Conservation (phyloP, 2,329 filamentous ascomycete species). For the Cadophora sp. region DNA sequence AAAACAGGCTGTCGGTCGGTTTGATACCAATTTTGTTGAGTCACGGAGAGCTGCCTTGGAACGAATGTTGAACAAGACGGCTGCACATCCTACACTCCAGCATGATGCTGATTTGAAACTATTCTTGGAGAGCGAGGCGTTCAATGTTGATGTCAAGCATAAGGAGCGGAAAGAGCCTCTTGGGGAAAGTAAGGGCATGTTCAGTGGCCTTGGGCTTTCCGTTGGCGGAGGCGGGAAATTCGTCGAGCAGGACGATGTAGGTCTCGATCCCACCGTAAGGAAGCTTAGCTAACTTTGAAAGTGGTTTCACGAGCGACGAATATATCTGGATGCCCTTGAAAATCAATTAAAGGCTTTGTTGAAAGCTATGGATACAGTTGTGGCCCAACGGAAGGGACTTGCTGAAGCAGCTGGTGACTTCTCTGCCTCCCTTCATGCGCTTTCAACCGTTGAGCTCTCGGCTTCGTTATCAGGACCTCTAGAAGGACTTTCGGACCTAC, state of each 20-base stretch:
- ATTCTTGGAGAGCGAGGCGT: conserved; percentile 94
- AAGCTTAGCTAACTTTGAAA: conserved; percentile 47
- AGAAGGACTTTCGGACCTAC: conserved; percentile 89
- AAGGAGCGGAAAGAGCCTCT: conserved; percentile 91
- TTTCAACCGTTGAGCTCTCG: conserved; percentile 92
- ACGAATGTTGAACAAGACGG: conserved; percentile 97
- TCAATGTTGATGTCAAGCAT: conserved; percentile 97
- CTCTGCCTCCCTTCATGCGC: conserved; percentile 87
- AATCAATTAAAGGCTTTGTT: conserved; percentile 88
- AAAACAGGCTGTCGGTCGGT: conserved; percentile 95
- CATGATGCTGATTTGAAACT: conserved; percentile 94
- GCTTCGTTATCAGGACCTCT: conserved; percentile 86
- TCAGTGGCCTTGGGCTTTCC: conserved; percentile 82
- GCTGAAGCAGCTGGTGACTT: conserved; percentile 94
- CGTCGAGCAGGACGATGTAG: conserved; percentile 93
- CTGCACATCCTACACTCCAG: conserved; percentile 86
- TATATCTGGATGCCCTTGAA: conserved; percentile 94
- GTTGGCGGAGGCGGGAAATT: conserved; percentile 86
- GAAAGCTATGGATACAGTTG: conserved; percentile 93
- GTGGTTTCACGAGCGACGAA: conserved; percentile 97
- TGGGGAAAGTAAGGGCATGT: conserved; percentile 90
- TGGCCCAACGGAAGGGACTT: conserved; percentile 89
- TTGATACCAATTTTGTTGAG: conserved; percentile 97
- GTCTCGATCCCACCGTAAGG: conserved; percentile 41
- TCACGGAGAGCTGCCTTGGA: conserved; percentile 88